Percentiles rank a stretch among this genome's conserved stretches.
Conservation (phyloP, 768 basidiomycete genomes). For the Clathrus columnatus region DNA sequence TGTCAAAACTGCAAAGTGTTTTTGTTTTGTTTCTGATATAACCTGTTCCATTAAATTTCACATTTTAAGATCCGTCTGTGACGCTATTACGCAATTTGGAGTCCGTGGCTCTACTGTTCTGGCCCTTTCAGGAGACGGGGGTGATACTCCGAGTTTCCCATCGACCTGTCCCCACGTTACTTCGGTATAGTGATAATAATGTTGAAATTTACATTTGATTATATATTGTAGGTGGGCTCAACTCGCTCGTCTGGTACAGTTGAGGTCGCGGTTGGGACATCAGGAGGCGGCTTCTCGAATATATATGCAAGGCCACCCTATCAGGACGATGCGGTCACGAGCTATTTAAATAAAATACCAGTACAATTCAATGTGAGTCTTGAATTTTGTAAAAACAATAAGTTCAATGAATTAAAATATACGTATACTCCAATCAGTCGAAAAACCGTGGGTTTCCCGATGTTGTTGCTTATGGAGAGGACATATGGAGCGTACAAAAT, state of each 20-base stretch:
- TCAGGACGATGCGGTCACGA: constrained; percentile 24
- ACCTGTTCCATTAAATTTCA: not conserved
- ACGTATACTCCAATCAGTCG: not conserved
- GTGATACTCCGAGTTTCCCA: constrained; percentile 15
- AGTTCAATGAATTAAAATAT: no score
- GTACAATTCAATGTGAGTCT: constrained; percentile 21
- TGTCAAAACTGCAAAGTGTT: constrained; percentile 18
- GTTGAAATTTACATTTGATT: not conserved
- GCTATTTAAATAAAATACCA: constrained; percentile 27
- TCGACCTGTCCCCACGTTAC: constrained; percentile 13
- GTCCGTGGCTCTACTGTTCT: constrained; percentile 14
- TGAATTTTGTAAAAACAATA: no score
- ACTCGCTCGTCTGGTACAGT: constrained; percentile 7
- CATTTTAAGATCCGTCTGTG: constrained; percentile 18
- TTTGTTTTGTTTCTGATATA: not conserved
- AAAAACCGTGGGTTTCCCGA: constrained; percentile 41
- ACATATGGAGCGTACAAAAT: constrained; percentile 9
- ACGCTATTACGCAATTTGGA: constrained; percentile 20
- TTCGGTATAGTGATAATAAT: not conserved
- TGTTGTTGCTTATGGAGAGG: constrained; percentile 29
- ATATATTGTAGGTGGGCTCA: constrained; percentile 11
- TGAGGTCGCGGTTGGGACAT: constrained; percentile 12
- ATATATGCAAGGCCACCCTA: constrained; percentile 7
- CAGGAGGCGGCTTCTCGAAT: constrained; percentile 15
- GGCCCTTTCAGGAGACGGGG: constrained; percentile 14